phyloP scores from a whole-genome alignment of 139 green algal genomes.

The Closterium sp. region DNA sequence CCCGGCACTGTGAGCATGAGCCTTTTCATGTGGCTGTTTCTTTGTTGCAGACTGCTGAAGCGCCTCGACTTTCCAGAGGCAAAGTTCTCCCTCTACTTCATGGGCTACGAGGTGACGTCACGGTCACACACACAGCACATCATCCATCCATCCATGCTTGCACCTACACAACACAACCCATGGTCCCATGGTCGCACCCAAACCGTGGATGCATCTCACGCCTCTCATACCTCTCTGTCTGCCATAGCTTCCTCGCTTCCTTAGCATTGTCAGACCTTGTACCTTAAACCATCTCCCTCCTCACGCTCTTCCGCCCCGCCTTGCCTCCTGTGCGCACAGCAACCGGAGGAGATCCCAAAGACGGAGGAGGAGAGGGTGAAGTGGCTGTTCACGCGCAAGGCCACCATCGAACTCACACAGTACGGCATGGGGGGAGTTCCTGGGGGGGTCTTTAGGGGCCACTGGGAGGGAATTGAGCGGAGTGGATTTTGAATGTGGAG shows the following conservation, averaged over 20 bases:
- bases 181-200: no score
- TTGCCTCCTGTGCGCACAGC: not conserved
- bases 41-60: slow-evolving; percentile 50
- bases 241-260: not conserved
- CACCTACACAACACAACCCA: no score
- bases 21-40: not conserved
- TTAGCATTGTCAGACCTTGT: not conserved
- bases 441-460: no score
- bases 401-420: slow-evolving; percentile 50
- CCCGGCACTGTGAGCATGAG: no score
- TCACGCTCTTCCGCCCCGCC: not conserved
- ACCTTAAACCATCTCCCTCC: not conserved
- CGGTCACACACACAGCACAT: no score
- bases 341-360: slow-evolving; percentile 51
- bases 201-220: not conserved
- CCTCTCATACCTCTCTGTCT: slow-evolving; percentile 2
- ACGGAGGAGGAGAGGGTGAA: slow-evolving; percentile 20
- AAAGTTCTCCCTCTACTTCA: slow-evolving; percentile 58
- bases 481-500: no score
- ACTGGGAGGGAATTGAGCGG: no score
- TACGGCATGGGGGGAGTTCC: not conserved
- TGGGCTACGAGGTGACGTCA: slow-evolving; percentile 49
- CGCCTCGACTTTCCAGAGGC: slow-evolving; percentile 42
- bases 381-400: slow-evolving; percentile 46
- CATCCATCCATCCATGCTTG: no score